These are phyloP conservation scores for Yamadazyma spencermartinsiae DNA, from an alignment of 1,139 yeast genomes.

Conservation along the genomic window DNA sequence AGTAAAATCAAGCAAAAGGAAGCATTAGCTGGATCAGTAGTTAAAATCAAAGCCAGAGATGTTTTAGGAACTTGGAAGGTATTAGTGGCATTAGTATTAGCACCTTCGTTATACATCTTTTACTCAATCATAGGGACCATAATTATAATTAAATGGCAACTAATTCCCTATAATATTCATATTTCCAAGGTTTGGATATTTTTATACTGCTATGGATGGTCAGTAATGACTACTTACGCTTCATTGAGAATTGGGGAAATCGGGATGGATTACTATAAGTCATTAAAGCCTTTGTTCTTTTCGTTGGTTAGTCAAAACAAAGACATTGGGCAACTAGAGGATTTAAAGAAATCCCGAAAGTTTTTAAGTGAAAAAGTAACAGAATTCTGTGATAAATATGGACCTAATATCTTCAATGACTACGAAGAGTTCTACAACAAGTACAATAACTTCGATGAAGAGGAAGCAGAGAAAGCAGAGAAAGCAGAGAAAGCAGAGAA, in stretches of 20 bases:
- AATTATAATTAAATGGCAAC: constrained; percentile 23
- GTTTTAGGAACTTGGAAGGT: constrained; percentile 51
- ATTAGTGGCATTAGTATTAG: constrained; percentile 44
- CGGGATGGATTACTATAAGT: constrained; percentile 41
- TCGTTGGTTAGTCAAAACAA: constrained; percentile 45
- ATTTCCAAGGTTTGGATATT: constrained; percentile 24
- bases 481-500: too few species aligned
- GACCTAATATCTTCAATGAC: constrained; percentile 80
- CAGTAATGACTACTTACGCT: constrained; percentile 43
- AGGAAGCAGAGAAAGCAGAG: constrained; percentile 1
- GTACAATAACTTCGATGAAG: constrained; percentile 22
- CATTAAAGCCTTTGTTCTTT: constrained; percentile 38
- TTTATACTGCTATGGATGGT: constrained; percentile 36
- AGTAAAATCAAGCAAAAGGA: constrained; percentile 39
- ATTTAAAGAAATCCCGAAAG: constrained; percentile 55
- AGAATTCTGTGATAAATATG: constrained; percentile 66
- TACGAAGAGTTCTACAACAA: constrained; percentile 33
- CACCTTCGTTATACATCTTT: constrained; percentile 43
- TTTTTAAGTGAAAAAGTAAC: constrained; percentile 61
- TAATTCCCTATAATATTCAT: constrained; percentile 12
- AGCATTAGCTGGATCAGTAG: constrained; percentile 44
- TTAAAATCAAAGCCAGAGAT: constrained; percentile 47
- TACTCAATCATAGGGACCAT: constrained; percentile 41
- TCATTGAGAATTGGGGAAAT: constrained; percentile 46
- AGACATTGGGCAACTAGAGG: constrained; percentile 40